Evolutionary conservation across 208 protist species (phyloP).

Genomic region (Leishmania tropica): DNA sequence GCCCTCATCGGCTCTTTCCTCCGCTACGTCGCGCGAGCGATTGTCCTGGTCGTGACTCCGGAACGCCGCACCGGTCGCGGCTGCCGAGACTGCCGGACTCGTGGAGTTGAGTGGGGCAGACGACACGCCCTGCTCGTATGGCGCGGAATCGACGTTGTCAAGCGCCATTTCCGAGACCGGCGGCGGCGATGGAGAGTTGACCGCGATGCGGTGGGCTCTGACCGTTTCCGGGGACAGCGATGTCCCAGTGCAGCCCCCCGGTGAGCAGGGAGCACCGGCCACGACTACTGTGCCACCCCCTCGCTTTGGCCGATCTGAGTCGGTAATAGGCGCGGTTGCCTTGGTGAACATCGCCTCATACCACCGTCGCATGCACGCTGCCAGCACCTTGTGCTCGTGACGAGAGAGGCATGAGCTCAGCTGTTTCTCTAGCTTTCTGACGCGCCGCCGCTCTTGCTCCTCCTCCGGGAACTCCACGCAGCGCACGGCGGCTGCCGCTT

Average conservation of each 20-base stretch:
- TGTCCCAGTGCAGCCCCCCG: not conserved
- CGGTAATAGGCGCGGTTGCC: slow-evolving; percentile 15
- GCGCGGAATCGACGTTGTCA: not conserved
- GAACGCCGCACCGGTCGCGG: not conserved
- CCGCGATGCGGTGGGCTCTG: not conserved
- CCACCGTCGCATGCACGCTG: slow-evolving; percentile 55
- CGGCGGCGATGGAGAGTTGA: not conserved
- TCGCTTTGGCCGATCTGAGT: not conserved
- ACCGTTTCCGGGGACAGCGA: not conserved
- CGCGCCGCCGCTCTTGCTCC: slow-evolving; percentile 23
- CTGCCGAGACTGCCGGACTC: not conserved
- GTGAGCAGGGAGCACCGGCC: not conserved
- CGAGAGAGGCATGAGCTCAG: slow-evolving; percentile 22
- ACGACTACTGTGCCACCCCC: not conserved
- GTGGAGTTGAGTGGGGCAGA: not conserved
- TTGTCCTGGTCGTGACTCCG: not conserved
- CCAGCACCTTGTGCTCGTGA: slow-evolving; percentile 35
- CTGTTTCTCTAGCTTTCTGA: slow-evolving; percentile 32
- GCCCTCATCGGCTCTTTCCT: not conserved
- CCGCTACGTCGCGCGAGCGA: too few species aligned
- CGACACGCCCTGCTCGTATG: not conserved
- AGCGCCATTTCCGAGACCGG: not conserved
- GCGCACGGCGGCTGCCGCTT: slow-evolving; percentile 5
- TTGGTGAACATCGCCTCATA: slow-evolving; percentile 60
- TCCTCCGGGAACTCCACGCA: slow-evolving; percentile 9